Evolutionary conservation across 495 filamentous ascomycete genomes (phyloP), one percentile per base, ranked within the genome.

Genomic region (Hypoxylon rickii): DNA sequence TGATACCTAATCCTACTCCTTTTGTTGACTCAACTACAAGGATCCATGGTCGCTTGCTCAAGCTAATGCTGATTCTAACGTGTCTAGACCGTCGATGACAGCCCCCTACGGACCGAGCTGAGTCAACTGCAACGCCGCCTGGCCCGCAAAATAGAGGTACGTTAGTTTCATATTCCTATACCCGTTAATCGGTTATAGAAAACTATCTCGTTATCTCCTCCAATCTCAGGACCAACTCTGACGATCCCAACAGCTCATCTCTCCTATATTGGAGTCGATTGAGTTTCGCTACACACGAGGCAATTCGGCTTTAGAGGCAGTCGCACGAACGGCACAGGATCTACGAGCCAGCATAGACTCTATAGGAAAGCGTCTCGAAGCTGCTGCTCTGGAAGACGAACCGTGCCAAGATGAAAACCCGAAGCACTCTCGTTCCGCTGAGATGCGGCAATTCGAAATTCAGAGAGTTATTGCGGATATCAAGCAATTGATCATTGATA

Each of bases 251-350:
- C 17, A 69, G 66, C 44, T 69, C 13, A 51, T 69, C 5, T 66
- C 66, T 20, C 66, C 66, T 4, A 69, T 69, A 19, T 44, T 69
- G 19, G 67, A 69, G 16, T 58, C 64, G 7, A 67, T 69, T 21
- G 67, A 69, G 48, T 62, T 65, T 32, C 45, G 43, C 18, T 44
- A 46, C 33, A 52, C 45, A 18, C 84, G 95, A 61, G 95, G 95
- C n/a, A 97, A 99, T 65, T 90, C 91, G 0, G 89, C 92, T 44
- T 79, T 99, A 2, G 92, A 97, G 65, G 90, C 89, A 17, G 93
- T 95, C 0, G 85, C 96, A 7, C 84, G 83, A 7, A 82, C 96
- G 16, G 95, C 93, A 12, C 94, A 93, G 67, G 80, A 85, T 24
- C 77, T 99, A n/a, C 84, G 93, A 38, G 86, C 84, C 70, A 90